Conservation (phyloP, 2,329 filamentous ascomycete species). For the Passalora sequoiae region DNA sequence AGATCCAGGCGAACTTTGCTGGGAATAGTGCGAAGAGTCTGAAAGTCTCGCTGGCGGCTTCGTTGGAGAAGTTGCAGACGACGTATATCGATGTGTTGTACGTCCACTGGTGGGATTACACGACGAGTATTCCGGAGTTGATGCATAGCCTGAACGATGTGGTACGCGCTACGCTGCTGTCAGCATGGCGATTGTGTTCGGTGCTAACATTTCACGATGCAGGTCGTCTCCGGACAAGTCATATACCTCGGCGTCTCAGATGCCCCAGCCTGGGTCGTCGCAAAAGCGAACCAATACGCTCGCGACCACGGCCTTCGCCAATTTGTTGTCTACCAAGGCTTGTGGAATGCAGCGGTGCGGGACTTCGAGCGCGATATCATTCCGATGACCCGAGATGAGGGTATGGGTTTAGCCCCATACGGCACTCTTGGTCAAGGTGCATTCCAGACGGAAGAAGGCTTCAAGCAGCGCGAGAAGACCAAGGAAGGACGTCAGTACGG, state of each 20-base stretch:
- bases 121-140: conserved; percentile 53
- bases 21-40: conserved; percentile 62
- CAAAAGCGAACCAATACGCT: conserved; percentile 45
- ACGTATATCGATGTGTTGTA: conserved; percentile 59
- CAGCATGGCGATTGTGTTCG: too few relatives aligned
- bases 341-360: conserved; percentile 37
- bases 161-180: too few relatives aligned
- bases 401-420: conserved; percentile 56
- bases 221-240: conserved; percentile 57
- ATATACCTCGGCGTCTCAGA: conserved; percentile 63
- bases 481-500: conserved; percentile 28
- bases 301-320: conserved; percentile 62
- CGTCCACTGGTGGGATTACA: conserved; percentile 56
- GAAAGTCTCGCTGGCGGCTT: conserved; percentile 42
- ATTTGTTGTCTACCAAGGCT: conserved; percentile 65
- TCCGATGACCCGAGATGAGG: conserved; percentile 58
- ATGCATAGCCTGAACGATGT: conserved; percentile 64
- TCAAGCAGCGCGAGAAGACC: conserved; percentile 39
- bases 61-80: conserved; percentile 54
- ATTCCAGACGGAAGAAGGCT: conserved; percentile 40
- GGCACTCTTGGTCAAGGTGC: conserved; percentile 41
- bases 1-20: conserved; percentile 41
- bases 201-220: too few relatives aligned
- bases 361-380: conserved; percentile 53
- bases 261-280: conserved; percentile 57